phyloP scores from a whole-genome alignment of 2,329 filamentous ascomycete genomes.

The Escovopsis weberi region DNA sequence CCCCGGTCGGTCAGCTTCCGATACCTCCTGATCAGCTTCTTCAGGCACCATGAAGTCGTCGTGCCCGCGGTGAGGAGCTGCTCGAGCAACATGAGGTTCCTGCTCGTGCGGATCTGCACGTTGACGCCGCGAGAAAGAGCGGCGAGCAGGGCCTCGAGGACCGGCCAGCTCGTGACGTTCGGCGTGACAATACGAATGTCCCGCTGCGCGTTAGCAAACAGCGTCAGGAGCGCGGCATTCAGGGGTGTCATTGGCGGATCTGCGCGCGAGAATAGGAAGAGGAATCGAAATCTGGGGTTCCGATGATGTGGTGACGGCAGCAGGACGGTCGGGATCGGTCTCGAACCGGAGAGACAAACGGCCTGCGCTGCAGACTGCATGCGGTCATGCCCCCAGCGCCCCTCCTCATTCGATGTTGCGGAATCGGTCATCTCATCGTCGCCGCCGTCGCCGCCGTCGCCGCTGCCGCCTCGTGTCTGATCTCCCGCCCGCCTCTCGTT shows the following conservation, averaged over 20 bases:
- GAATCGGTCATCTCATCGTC: slow-evolving; percentile 3
- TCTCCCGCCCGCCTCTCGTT: background rate
- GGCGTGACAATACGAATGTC: slow-evolving; percentile 61
- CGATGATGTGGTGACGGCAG: slow-evolving; percentile 61
- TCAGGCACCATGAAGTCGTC: slow-evolving; percentile 52
- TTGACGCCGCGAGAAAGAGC: slow-evolving; percentile 53
- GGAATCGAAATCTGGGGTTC: slow-evolving; percentile 47
- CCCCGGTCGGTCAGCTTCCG: slow-evolving; percentile 13
- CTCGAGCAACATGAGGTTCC: slow-evolving; percentile 60
- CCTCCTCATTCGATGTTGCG: slow-evolving; percentile 5
- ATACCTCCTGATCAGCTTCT: slow-evolving; percentile 42
- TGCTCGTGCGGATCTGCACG: slow-evolving; percentile 52
- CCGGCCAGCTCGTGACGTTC: slow-evolving; percentile 56
- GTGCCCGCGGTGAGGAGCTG: slow-evolving; percentile 69
- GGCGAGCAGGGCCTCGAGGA: slow-evolving; percentile 44
- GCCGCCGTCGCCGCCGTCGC: background rate
- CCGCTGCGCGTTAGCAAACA: slow-evolving; percentile 42
- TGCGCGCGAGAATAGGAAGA: slow-evolving; percentile 37
- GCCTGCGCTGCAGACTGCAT: slow-evolving; percentile 16
- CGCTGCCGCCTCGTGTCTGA: background rate
- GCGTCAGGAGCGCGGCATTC: slow-evolving; percentile 47
- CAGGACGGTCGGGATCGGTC: slow-evolving; percentile 40
- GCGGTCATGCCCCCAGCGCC: slow-evolving; percentile 1
- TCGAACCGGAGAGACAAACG: slow-evolving; percentile 10
- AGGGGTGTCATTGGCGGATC: slow-evolving; percentile 49